Conservation (phyloP, 2,329 filamentous ascomycete genomes). For the Nemania sp. region DNA sequence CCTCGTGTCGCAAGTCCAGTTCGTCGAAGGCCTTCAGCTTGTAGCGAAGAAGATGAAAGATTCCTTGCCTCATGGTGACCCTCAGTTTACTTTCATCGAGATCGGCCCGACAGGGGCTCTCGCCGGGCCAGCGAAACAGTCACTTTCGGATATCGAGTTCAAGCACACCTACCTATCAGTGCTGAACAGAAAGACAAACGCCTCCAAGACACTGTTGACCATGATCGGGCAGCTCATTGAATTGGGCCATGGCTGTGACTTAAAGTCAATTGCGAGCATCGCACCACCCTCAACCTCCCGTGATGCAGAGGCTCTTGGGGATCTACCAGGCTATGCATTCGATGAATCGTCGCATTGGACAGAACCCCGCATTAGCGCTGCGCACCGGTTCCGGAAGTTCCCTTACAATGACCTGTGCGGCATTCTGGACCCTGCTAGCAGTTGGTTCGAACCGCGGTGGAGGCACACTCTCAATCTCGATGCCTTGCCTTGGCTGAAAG, state of each 20-base stretch:
- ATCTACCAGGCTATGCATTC: constrained; percentile 13
- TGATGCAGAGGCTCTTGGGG: background rate
- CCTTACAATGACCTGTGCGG: constrained; percentile 17
- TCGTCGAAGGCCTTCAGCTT: constrained; percentile 4
- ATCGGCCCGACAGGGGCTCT: constrained; percentile 14
- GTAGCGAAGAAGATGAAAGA: background rate
- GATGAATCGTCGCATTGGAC: constrained; percentile 18
- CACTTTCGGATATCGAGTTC: constrained; percentile 1
- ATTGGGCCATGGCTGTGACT: constrained; percentile 1
- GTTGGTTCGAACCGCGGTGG: constrained; percentile 10
- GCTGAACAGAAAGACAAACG: constrained; percentile 8
- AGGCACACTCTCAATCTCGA: constrained; percentile 11
- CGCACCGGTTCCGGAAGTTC: constrained; percentile 17
- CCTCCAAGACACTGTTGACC: constrained; percentile 9
- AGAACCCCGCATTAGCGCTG: constrained; percentile 9
- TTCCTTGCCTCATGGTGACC: constrained; percentile 1
- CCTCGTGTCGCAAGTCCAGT: constrained; percentile 16
- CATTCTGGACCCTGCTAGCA: constrained; percentile 15
- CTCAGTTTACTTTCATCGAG: constrained; percentile 10
- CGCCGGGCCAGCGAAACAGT: constrained; percentile 12
- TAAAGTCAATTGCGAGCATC: constrained; percentile 4
- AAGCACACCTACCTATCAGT: constrained; percentile 13
- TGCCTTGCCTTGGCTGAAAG: constrained; percentile 15
- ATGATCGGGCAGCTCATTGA: constrained; percentile 17
- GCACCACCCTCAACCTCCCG: background rate